Conservation (phyloP, 257 asterid species). For the Eucommia ulmoides region DNA sequence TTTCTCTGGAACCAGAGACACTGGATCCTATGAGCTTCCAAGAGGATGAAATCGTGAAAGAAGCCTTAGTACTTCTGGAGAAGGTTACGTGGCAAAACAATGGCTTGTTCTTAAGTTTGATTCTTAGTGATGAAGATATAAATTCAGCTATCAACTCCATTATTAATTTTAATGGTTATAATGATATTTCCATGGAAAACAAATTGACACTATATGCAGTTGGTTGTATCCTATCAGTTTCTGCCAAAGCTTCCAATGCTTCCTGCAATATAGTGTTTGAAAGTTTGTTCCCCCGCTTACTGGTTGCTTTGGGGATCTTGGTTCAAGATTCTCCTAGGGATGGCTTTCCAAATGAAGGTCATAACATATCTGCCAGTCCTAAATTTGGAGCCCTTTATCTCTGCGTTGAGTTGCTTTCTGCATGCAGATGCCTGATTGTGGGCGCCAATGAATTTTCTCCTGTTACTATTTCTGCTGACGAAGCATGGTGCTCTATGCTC, state of each 20-base stretch:
- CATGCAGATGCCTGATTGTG: slow-evolving; percentile 51
- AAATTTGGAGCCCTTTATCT: slow-evolving; percentile 60
- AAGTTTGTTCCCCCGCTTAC: slow-evolving; percentile 47
- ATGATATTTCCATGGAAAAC: slow-evolving; percentile 31
- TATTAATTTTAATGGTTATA: slow-evolving; percentile 27
- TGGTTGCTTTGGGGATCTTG: slow-evolving; percentile 49
- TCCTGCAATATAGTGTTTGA: slow-evolving; percentile 65
- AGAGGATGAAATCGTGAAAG: slow-evolving; percentile 52
- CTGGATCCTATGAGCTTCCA: slow-evolving; percentile 44
- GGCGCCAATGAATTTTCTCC: slow-evolving; percentile 18
- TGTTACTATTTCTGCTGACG: slow-evolving; percentile 21
- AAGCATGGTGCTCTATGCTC: slow-evolving; percentile 44
- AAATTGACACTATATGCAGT: slow-evolving; percentile 73
- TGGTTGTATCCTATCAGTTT: slow-evolving; percentile 51
- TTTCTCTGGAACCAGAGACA: slow-evolving; percentile 30
- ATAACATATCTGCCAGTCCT: slow-evolving; percentile 17
- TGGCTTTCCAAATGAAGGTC: slow-evolving; percentile 16
- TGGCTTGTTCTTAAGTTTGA: slow-evolving; percentile 35
- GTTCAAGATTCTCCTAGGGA: slow-evolving; percentile 27
- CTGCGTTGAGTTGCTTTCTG: slow-evolving; percentile 61
- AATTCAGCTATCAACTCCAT: slow-evolving; percentile 36
- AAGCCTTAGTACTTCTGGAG: slow-evolving; percentile 60
- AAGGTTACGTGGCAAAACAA: slow-evolving; percentile 33
- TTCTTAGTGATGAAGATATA: slow-evolving; percentile 60
- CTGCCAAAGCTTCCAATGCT: slow-evolving; percentile 46